Percentiles rank a stretch among this genome's conserved stretches.
These are phyloP conservation scores for Trichoderma sp. DNA, from an alignment of 2,329 filamentous ascomycete genomes.

Conservation along the genomic window DNA sequence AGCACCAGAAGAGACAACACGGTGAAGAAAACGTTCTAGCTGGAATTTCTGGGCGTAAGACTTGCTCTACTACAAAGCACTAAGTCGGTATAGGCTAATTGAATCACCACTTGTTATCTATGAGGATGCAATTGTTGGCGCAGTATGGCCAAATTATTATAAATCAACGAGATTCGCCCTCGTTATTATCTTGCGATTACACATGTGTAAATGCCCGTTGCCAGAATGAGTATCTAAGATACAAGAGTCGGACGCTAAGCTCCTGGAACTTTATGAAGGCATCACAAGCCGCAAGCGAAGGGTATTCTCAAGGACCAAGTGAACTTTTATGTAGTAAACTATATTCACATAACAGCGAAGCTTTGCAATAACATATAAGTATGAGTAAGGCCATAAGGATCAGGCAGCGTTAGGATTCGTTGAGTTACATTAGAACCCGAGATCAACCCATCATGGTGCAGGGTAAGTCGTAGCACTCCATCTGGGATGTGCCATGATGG, in stretches of 20 bases:
- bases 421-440: neutral
- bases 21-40: neutral
- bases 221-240: neutral
- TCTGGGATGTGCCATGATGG: too few species aligned
- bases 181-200: neutral
- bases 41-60: neutral
- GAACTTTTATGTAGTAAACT: neutral
- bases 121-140: neutral
- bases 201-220: neutral
- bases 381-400: too few species aligned
- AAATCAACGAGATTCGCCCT: neutral
- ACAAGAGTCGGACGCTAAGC: neutral
- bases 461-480: neutral
- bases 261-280: too few species aligned
- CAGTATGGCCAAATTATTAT: too few species aligned
- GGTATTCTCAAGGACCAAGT: too few species aligned
- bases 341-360: neutral
- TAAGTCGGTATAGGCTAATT: neutral
- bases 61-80: neutral
- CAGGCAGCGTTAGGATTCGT: too few species aligned
- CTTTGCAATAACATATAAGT: too few species aligned
- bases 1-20: neutral
- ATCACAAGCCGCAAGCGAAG: too few species aligned
- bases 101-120: neutral
- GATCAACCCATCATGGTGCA: neutral